Evolutionary conservation across 805 yeast species (phyloP), one percentile per base, ranked within the genome.

Genomic region (Pichia paraexigua): DNA sequence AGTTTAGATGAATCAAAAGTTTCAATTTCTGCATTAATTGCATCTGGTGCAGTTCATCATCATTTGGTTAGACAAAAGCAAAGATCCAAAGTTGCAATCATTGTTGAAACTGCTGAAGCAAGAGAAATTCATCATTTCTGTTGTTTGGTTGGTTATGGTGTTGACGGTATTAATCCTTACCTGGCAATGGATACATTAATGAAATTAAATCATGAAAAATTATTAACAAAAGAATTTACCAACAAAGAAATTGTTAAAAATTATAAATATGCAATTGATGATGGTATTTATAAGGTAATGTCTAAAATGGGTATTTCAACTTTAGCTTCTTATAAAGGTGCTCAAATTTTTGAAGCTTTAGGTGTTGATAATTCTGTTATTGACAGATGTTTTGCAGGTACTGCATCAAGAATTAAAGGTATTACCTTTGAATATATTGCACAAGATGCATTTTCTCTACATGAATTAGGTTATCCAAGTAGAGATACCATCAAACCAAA

Each of bases 271-370:
- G 85, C 97, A 13, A 76, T 87, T 53, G 95, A 92, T 65, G 85
- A 89, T 50, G 98, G 98, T 71, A 85, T 92, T 60, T 74, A 89
- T 62, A 92, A 94, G 75, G 97, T 94, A 54, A 92, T 92, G 99
- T 89, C 97, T 39, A 92, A 94, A 77, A 94, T 92, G 98, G 99
- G 99, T 76, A 94, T 92, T 61, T 91, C 98, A 32, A 94, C 99
- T 30, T 76, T 92, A 67, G 97, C 97, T 13, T 88, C 97, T n/a
- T 92, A 92, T 73, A 92, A 92, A 73, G 98, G 98, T 70, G 99
- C 99, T 28, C 99, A 92, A 74, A 94, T 92, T 64, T 92, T 94
- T 67, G 99, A 92, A 71, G 96, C 96, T 47, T 75, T 92, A 55
- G 99, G 99, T 70, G 83, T 92, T 55, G 97, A 94, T 68, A 89